These are phyloP conservation scores for Zasmidium citrigriseum DNA, from an alignment of 2,329 filamentous ascomycete species.

Conservation along the genomic window DNA sequence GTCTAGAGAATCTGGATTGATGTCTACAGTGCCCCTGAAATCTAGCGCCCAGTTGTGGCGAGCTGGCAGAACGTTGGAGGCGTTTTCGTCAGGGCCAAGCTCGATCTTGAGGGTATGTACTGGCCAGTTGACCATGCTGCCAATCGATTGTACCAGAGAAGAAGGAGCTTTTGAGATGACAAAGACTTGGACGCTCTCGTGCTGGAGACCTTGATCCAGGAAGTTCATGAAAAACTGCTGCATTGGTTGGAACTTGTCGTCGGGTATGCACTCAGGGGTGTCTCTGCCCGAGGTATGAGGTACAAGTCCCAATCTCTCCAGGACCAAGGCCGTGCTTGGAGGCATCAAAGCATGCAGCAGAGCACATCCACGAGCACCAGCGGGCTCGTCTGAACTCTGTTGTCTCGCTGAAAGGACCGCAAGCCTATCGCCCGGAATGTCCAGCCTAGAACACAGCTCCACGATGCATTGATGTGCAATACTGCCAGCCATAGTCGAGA, in stretches of 20 bases:
- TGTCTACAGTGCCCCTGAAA: constrained; percentile 9
- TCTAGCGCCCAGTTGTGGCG: constrained; percentile 15
- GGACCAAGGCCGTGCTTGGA: constrained; percentile 13
- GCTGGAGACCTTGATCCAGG: constrained; percentile 6
- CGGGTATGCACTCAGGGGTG: background rate
- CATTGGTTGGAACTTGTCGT: constrained; percentile 13
- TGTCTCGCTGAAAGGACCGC: constrained; percentile 11
- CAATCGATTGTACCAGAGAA: constrained; percentile 14
- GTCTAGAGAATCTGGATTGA: constrained; percentile 10
- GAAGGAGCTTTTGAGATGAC: constrained; percentile 15
- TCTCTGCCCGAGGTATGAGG: constrained; percentile 9
- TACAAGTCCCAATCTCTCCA: constrained; percentile 20
- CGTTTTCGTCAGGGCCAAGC: constrained; percentile 1
- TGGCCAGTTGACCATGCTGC: constrained; percentile 14
- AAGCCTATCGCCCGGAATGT: constrained; percentile 15
- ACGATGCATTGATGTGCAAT: constrained; percentile 17
- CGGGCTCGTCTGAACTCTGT: constrained; percentile 5
- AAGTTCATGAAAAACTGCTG: constrained; percentile 10
- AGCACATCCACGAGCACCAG: constrained; percentile 11
- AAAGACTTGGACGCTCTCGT: constrained; percentile 13
- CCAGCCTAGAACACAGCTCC: constrained; percentile 17
- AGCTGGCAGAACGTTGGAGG: background rate
- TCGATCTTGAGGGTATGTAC: constrained; percentile 21
- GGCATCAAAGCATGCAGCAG: constrained; percentile 17
- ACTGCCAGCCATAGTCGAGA: background rate